Conservation (phyloP, 2,329 filamentous ascomycete species). For the Ramularia endophylla region DNA sequence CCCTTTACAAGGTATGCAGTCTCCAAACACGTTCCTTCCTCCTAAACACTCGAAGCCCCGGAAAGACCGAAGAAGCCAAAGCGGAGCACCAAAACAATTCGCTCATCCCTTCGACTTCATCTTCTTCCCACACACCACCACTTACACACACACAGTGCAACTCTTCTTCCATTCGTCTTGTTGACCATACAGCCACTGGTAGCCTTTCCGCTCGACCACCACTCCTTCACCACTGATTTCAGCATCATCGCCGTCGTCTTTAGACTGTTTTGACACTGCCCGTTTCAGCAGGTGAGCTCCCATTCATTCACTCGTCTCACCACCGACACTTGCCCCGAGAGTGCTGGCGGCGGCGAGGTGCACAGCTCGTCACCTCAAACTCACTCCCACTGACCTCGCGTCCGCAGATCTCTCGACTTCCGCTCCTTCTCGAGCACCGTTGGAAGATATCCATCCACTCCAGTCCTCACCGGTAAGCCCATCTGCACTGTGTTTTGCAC, state of each 20-base stretch:
- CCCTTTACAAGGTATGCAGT: conserved; percentile 14
- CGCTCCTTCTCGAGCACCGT: conserved; percentile 11
- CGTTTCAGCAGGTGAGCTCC: conserved; percentile 99
- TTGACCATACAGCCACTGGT: conserved; percentile 7
- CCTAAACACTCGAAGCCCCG: neutral
- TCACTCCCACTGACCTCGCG: neutral
- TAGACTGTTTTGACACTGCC: conserved; percentile 74
- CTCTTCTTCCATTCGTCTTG: conserved; percentile 31
- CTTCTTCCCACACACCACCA: conserved; percentile 24
- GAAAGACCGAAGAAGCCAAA: conserved; percentile 3
- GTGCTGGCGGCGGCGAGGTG: neutral
- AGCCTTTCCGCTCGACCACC: conserved; percentile 26
- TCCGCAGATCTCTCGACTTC: conserved; percentile 6
- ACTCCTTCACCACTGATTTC: conserved; percentile 28
- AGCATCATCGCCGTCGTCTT: conserved; percentile 27
- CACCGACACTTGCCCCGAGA: conserved; percentile 1
- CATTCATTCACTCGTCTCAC: conserved; percentile 1
- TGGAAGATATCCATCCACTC: conserved; percentile 23
- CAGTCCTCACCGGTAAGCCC: conserved; percentile 21
- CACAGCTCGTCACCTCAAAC: neutral
- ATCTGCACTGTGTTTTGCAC: conserved; percentile 10
- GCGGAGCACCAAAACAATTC: conserved; percentile 5
- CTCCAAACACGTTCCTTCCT: conserved; percentile 16
- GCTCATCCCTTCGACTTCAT: conserved; percentile 15
- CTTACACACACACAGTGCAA: conserved; percentile 20